Evolutionary conservation across 495 filamentous ascomycete genomes (phyloP).

Genomic region (Annulohypoxylon moriforme): DNA sequence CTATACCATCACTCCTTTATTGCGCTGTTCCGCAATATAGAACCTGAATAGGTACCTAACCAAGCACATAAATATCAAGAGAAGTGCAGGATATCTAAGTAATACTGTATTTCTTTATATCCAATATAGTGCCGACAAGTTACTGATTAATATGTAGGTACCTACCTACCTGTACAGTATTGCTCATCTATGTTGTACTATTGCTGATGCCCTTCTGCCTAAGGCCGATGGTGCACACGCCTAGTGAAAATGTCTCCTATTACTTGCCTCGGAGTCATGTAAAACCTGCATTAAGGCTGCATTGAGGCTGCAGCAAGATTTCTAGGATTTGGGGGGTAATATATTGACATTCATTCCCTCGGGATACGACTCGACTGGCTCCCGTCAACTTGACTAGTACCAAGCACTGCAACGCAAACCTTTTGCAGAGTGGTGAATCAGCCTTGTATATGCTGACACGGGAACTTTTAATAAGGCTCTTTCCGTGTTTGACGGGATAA

Average conservation of each 20-base stretch:
- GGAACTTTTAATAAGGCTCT: slow-evolving; percentile 1
- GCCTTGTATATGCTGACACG: slow-evolving; percentile 11
- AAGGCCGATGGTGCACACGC: neutral
- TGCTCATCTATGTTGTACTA: neutral
- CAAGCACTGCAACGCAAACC: neutral
- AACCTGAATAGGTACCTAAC: neutral
- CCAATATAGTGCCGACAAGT: neutral
- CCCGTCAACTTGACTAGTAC: neutral
- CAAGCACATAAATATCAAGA: too few relatives aligned
- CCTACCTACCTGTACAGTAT: neutral
- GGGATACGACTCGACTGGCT: neutral
- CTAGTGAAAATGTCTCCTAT: neutral
- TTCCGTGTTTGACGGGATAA: slow-evolving; percentile 7
- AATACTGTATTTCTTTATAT: neutral
- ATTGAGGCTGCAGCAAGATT: neutral
- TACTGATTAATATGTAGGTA: neutral
- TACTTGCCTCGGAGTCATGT: neutral
- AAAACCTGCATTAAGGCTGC: neutral
- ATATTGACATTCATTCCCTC: neutral
- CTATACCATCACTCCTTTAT: neutral
- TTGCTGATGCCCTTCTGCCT: neutral
- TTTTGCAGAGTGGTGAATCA: neutral
- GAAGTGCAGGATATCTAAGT: neutral
- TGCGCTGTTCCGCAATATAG: neutral
- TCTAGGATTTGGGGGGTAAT: neutral